A percentile compares a stretch with the other conserved stretches of the same genome.
phyloP scores from a whole-genome alignment of 192 early-diverging fungal genomes.

The Coemansia sp. region DNA sequence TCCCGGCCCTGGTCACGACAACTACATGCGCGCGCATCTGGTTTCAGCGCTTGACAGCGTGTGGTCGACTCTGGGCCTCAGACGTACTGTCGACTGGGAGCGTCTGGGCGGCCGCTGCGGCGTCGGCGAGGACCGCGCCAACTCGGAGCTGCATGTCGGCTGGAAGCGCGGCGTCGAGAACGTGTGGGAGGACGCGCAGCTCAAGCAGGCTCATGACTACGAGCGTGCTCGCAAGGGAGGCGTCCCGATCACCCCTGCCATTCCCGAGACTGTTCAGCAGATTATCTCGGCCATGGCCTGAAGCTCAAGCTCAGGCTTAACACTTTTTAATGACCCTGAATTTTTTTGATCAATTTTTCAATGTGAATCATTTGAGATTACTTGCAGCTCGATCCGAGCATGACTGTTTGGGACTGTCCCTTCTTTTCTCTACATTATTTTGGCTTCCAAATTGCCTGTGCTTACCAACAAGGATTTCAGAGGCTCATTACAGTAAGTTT shows the following conservation, averaged over 20 bases:
- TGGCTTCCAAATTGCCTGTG: conserved; percentile 1
- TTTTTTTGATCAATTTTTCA: not conserved
- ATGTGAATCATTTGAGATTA: not conserved
- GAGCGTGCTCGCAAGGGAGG: conserved; percentile 51
- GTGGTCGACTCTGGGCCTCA: conserved; percentile 85
- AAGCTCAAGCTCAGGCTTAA: not conserved
- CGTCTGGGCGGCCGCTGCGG: conserved; percentile 82
- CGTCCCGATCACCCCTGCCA: conserved; percentile 34
- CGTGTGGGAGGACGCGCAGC: conserved; percentile 53
- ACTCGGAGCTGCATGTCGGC: conserved; percentile 48
- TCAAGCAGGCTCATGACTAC: conserved; percentile 45
- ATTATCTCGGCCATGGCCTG: conserved; percentile 8
- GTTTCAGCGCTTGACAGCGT: conserved; percentile 81
- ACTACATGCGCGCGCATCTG: conserved; percentile 77
- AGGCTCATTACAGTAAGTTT: conserved; percentile 9
- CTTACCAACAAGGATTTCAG: not conserved
- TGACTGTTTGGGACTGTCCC: not conserved
- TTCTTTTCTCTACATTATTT: not conserved
- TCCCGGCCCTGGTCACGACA: conserved; percentile 91
- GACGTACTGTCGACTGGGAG: conserved; percentile 83
- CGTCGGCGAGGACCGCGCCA: conserved; percentile 64
- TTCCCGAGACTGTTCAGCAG: conserved; percentile 51
- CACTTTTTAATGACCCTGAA: not conserved
- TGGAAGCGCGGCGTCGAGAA: conserved; percentile 52
- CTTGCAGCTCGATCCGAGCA: not conserved